Base-by-base conservation (phyloP, 768 basidiomycete species). In the Vishniacozyma victoriae region DNA sequence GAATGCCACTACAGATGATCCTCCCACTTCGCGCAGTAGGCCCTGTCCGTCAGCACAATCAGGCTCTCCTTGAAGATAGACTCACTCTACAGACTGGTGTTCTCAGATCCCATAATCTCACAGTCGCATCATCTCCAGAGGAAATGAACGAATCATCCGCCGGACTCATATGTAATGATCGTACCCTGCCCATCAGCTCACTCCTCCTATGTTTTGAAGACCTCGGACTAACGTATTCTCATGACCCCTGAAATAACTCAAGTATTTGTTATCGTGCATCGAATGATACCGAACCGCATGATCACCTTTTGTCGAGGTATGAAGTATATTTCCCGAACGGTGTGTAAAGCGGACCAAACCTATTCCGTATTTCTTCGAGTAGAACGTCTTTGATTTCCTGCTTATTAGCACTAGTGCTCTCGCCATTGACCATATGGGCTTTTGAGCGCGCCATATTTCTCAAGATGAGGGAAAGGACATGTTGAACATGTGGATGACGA, bases 351-450 rank as follows among this genome's bases (percentile, higher is more conserved):
- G 82, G 18, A 91, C 88, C 16, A 92, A 79, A 72, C 93, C 88
- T 37, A 91, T 85, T 1, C 95, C 95, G 71, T 97, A 99, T 71
- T 99, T 99, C 73, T 92, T 91, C 0, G 92, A 96, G 60, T 84
- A 81, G 3, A 91, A 72, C 1, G 82, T 84, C 72, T 87, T 91
- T 26, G 80, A 61, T 43, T 79, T 78, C 46, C 76, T 92, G 24
- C 27, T n/a, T 16, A 33, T 16, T 22, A 42, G 16, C 22, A 22
- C 14, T 11, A 33, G 19, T 14, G 5, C 15, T 20, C 15, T 20
- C 25, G 29, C 9, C 9, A n/a, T n/a, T 33, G 29, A 33, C 9
- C 29, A n/a, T 9, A 33, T 9, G 29, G 29, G 29, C 29, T 9
- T 33, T 33, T 33, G 9, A 33, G 29, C 29, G 29, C n/a, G n/a